phyloP scores from a whole-genome alignment of 768 basidiomycete genomes.

The Lyophyllum shimeji region DNA sequence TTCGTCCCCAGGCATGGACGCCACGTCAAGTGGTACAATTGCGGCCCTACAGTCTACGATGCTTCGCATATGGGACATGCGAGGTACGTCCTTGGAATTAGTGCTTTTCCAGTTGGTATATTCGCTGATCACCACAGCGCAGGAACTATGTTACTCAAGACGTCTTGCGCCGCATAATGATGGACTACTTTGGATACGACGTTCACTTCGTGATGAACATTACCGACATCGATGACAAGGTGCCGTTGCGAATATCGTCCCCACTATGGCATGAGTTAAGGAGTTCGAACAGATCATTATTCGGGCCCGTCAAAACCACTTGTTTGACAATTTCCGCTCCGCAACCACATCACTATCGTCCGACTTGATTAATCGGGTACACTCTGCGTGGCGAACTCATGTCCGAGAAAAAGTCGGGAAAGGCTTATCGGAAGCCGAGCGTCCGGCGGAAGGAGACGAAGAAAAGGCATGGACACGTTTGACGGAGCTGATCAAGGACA shows the following conservation, averaged over 20 bases:
- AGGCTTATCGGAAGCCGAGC: conserved; percentile 53
- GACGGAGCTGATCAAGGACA: conserved; percentile 46
- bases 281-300: conserved; percentile 73
- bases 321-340: conserved; percentile 61
- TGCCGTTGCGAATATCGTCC: conserved; percentile 29
- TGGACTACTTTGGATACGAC: conserved; percentile 96
- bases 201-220: conserved; percentile 99
- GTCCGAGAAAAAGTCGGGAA: conserved; percentile 62
- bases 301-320: conserved; percentile 79
- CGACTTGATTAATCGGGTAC: conserved; percentile 55
- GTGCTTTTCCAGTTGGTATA: conserved; percentile 2
- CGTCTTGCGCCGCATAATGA: conserved; percentile 83
- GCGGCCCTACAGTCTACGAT: conserved; percentile 98
- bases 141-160: conserved; percentile 98
- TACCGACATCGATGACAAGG: conserved; percentile 99
- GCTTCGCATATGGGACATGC: conserved; percentile 99
- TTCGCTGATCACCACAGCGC: conserved; percentile 7
- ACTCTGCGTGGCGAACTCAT: conserved; percentile 66
- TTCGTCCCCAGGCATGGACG: conserved; percentile 70
- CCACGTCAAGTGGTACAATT: conserved; percentile 98
- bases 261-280: conserved; percentile 4
- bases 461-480: conserved; percentile 57
- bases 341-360: conserved; percentile 55
- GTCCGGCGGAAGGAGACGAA: conserved; percentile 48
- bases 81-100: conserved; percentile 54